These are phyloP conservation scores for Rhodotorula mucilaginosa DNA, from an alignment of 1,284 basidiomycete species.

Conservation along the genomic window DNA sequence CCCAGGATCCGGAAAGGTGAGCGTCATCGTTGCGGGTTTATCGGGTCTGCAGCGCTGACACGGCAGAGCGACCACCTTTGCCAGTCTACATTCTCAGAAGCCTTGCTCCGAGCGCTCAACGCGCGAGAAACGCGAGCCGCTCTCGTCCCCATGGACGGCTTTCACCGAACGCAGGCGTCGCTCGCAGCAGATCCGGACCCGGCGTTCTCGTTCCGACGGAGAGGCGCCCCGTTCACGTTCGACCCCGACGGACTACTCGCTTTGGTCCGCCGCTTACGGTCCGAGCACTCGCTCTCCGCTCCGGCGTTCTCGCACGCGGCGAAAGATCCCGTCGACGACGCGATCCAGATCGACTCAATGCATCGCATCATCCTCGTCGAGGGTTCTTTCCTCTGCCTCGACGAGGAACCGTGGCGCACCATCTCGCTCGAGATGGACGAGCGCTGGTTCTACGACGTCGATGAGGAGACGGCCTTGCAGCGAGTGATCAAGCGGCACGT, in stretches of 20 bases:
- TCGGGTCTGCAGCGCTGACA: too few relatives aligned
- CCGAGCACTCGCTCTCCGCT: neutral
- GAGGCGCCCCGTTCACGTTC: conserved; percentile 10
- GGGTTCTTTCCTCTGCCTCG: conserved; percentile 7
- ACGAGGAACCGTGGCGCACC: neutral
- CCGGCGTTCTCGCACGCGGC: conserved; percentile 8
- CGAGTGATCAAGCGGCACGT: conserved; percentile 6
- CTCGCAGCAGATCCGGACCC: conserved; percentile 1
- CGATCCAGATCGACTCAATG: neutral
- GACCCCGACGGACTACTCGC: neutral
- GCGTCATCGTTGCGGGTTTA: neutral
- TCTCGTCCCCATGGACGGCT: conserved; percentile 4
- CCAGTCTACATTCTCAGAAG: conserved; percentile 3
- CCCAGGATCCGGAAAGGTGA: conserved; percentile 4
- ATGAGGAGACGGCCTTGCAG: neutral
- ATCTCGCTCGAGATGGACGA: conserved; percentile 8
- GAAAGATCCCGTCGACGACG: conserved; percentile 3
- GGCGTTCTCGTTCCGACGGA: neutral
- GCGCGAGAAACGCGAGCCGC: neutral
- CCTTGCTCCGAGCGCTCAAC: neutral
- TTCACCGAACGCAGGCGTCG: neutral
- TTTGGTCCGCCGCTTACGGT: neutral
- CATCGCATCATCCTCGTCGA: conserved; percentile 13
- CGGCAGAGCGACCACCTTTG: neutral
- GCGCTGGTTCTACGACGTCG: conserved; percentile 11